Evolutionary conservation across 2,329 filamentous ascomycete genomes (phyloP).

Genomic region (Sporothrix sp.): DNA sequence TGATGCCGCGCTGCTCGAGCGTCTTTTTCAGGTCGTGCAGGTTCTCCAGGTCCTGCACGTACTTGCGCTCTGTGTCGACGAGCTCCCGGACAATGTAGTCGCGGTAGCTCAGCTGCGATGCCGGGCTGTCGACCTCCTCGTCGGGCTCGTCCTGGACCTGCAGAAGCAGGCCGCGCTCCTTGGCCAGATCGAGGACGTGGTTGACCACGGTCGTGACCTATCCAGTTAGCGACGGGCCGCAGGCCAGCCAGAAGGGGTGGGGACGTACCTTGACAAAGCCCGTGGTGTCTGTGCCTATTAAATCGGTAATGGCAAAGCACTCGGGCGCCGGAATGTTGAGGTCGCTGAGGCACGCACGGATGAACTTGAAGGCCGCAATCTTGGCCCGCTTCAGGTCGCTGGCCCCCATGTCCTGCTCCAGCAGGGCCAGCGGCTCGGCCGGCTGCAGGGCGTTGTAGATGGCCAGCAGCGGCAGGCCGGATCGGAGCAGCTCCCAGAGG

Average conservation of each 20-base stretch:
- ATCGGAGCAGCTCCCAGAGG: conserved; percentile 77
- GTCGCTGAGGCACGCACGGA: conserved; percentile 78
- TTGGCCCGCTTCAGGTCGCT: conserved; percentile 70
- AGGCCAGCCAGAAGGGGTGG: neutral
- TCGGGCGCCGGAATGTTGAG: conserved; percentile 70
- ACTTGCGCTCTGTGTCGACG: conserved; percentile 91
- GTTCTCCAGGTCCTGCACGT: conserved; percentile 93
- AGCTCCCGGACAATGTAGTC: conserved; percentile 88
- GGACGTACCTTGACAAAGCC: conserved; percentile 80
- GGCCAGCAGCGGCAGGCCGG: conserved; percentile 72
- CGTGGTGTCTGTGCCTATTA: conserved; percentile 89
- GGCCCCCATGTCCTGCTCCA: conserved; percentile 39
- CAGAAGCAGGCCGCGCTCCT: conserved; percentile 64
- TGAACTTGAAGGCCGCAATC: conserved; percentile 82
- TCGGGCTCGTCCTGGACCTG: conserved; percentile 50
- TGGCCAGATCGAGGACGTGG: conserved; percentile 76
- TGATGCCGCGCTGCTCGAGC: conserved; percentile 75
- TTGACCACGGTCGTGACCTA: conserved; percentile 87
- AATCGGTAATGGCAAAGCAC: conserved; percentile 83
- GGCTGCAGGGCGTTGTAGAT: conserved; percentile 84
- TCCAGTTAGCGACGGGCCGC: neutral
- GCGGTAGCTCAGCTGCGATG: conserved; percentile 61
- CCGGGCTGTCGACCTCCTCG: conserved; percentile 40
- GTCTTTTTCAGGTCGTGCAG: conserved; percentile 85
- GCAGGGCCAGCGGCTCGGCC: conserved; percentile 55